Conservation (phyloP, 2,329 filamentous ascomycete species). For the Ustulina deusta region DNA sequence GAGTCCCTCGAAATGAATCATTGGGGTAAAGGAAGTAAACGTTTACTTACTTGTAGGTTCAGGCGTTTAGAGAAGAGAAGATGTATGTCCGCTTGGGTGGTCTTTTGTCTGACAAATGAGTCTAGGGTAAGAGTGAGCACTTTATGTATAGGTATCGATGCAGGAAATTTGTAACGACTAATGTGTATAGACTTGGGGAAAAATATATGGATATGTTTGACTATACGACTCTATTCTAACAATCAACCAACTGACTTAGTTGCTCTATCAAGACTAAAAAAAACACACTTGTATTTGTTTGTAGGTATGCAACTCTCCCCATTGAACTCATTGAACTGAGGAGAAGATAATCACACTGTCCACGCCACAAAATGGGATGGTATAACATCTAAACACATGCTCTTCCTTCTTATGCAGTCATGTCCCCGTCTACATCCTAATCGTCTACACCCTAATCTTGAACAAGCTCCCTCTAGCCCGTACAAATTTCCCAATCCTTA, state of each 20-base stretch:
- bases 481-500: not conserved
- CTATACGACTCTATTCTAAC: not conserved
- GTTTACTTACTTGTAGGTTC: too few species aligned
- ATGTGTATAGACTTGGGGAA: too few species aligned
- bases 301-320: not conserved
- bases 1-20: not conserved
- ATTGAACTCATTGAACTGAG: too few species aligned
- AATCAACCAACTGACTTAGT: not conserved
- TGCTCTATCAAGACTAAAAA: not conserved
- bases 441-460: not conserved
- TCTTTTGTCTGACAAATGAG: too few species aligned
- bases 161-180: too few species aligned
- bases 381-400: not conserved
- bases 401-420: not conserved
- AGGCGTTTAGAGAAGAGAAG: too few species aligned
- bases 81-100: too few species aligned
- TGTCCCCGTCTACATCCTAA: not conserved
- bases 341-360: not conserved
- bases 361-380: not conserved
- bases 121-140: too few species aligned
- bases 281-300: not conserved
- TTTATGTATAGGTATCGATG: too few species aligned
- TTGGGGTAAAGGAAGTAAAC: too few species aligned
- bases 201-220: not conserved
- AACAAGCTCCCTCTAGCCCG: not conserved